Base-by-base conservation (phyloP, 371 early-diverging fungal species). In the Syncephalastrum monosporum region DNA sequence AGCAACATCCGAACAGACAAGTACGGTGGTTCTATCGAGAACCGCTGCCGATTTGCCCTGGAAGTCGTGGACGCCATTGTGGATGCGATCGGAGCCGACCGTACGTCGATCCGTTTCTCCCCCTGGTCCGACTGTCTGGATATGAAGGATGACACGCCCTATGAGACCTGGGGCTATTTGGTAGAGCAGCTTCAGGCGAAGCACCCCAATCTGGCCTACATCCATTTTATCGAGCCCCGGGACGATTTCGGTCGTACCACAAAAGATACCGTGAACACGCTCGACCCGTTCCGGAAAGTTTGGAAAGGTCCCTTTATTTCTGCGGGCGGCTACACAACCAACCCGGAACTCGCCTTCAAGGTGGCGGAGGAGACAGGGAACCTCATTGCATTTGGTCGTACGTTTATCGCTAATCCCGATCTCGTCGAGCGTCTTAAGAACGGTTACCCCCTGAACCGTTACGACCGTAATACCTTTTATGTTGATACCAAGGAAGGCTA, bases 1-100 rank as follows among this genome's bases (percentile, higher is more conserved):
- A 75, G 84, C 42, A 89, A 88, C 58, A 27, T 63, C 10, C 77
- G 90, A 25, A 81, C 80, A 0, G 88, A 88, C 65, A 58, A 71
- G 16, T 88, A 84, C 56, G 79, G 81, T 23, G 82, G 82, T 12
- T 64, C 67, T 13, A 56, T 72, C 27, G 77, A 82, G 52, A 84
- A 83, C 63, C 73, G 84, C 0, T 42, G 63, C 33, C 71, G 83
- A 14, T 77, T 85, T 50, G 47, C 68, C 19, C 29, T 70, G 1
- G 82, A 83, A 48, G 58, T 77, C 19, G 53, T 76, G 23, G 55
- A 71, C 16, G 75, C 73, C 12, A 68, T 81, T 38, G 77, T 83
- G 27, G 52, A 67, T 5, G 57, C 56, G 1, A 56, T 69, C 45
- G 69, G 69, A 16, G 53, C 47, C 8, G 65, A 69, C 10, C 27